Base-by-base conservation (phyloP, 371 early-diverging fungal genomes). In the Sporodiniella umbellata region DNA sequence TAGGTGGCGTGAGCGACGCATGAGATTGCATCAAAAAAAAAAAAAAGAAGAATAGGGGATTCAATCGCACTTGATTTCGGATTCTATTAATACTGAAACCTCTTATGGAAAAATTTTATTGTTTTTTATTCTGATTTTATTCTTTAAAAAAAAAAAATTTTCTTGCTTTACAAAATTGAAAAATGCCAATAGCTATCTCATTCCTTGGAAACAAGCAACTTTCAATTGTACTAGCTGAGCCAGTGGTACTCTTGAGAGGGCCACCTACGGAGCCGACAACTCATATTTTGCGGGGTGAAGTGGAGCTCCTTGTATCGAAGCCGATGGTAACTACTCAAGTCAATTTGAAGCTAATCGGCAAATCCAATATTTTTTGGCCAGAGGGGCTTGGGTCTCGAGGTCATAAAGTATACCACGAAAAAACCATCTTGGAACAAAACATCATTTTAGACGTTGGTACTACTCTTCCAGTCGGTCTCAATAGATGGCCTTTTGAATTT, bases 401-500 rank as follows among this genome's bases (percentile, higher is more conserved):
- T 15, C 23, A 44, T 11, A 63, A 63, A 19, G 51, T 63, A 1
- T 63, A 54, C 31, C 52, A 58, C 28, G 63, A 63, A 52, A 63
- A 63, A 19, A 58, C 63, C 1, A 52, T 63, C 12, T 39, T 58
- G 14, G 55, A 63, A 19, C 63, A 63, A 40, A 64, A 56, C 43
- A 47, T 60, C 7, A 64, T 64, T 28, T 17, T 60, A 1, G 53
- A 56, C 10, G 19, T 19, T n/a, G 28, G 51, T 17, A 46, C 48
- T 11, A 31, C 54, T 21, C 22, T 68, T 7, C 57, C 62, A 8
- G 56, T 67, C 7, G 75, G 75, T 1, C 23, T 69, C 5, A 53
- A 67, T 53, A 62, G 70, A 10, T 75, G 67, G 67, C 70, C 69
- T 3, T 75, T 75, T 58, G 72, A 71, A 53, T 68, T 75, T 17